A percentile compares a stretch with the other conserved stretches of the same genome.
phyloP scores from a whole-genome alignment of 805 yeast genomes.

The Jamesozyma jinghongensis region DNA sequence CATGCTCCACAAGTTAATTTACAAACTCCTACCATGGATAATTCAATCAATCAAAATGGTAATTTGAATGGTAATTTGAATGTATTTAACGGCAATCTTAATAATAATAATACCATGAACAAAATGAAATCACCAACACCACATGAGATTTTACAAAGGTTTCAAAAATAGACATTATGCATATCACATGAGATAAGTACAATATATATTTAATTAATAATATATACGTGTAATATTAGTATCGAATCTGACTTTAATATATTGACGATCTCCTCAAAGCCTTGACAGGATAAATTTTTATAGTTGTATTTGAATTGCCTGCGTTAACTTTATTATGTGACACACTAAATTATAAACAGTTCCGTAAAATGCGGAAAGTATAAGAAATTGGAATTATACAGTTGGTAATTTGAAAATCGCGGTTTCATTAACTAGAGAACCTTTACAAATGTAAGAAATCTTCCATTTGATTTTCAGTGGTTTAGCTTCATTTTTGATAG shows the following conservation, averaged over 20 bases:
- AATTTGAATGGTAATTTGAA: neutral
- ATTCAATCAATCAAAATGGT: neutral
- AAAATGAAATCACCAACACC: conserved; percentile 28
- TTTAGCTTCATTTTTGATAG: conserved; percentile 22
- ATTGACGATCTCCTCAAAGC: no score
- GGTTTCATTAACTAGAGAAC: conserved; percentile 43
- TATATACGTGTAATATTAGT: neutral
- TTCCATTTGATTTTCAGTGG: conserved; percentile 73
- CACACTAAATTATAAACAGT: no score
- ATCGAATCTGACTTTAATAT: neutral
- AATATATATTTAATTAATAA: neutral
- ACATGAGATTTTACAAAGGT: conserved; percentile 27
- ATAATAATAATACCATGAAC: neutral
- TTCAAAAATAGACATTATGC: conserved; percentile 23
- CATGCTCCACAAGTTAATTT: neutral
- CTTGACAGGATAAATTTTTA: no score
- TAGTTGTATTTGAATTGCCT: no score
- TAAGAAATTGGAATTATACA: conserved; percentile 10
- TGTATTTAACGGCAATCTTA: neutral
- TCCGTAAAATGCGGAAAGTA: no score
- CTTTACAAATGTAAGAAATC: conserved; percentile 43
- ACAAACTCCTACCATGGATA: neutral
- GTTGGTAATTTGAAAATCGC: conserved; percentile 42
- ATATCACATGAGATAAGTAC: neutral
- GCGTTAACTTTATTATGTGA: no score